phyloP scores from a whole-genome alignment of 345 rosid genomes.

The Toxicodendron radicans region DNA sequence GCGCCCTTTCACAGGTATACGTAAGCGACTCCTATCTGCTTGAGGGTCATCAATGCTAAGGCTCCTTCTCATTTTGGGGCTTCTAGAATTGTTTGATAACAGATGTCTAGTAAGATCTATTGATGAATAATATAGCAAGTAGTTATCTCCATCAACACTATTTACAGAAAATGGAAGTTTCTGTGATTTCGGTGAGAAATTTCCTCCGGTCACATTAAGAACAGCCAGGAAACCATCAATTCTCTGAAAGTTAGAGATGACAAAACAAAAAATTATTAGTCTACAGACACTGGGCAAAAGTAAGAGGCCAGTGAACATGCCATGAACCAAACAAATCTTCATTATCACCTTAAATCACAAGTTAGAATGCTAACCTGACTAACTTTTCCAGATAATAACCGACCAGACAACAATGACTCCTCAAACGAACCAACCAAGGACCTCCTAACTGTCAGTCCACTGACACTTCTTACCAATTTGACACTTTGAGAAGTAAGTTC shows the following conservation, averaged over 20 bases:
- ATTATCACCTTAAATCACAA: constrained; percentile 6
- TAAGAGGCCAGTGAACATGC: not conserved
- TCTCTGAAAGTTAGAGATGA: constrained; percentile 33
- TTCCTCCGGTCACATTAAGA: constrained; percentile 58
- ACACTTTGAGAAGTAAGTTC: constrained; percentile 26
- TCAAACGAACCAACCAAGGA: constrained; percentile 78
- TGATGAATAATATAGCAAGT: constrained; percentile 52
- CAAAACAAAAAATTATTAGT: constrained; percentile 7
- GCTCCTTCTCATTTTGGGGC: constrained; percentile 39
- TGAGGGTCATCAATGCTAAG: constrained; percentile 40
- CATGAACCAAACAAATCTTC: not conserved
- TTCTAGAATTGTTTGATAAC: constrained; percentile 31
- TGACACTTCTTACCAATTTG: constrained; percentile 41
- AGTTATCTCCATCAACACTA: constrained; percentile 58
- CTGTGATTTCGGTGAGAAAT: constrained; percentile 49
- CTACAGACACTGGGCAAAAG: not conserved
- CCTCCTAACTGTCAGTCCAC: constrained; percentile 52
- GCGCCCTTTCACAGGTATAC: constrained; percentile 59
- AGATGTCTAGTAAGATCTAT: constrained; percentile 38
- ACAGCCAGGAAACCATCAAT: constrained; percentile 60
- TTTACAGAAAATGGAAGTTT: constrained; percentile 60
- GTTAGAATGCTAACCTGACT: constrained; percentile 43
- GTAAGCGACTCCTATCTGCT: constrained; percentile 39
- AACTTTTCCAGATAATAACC: constrained; percentile 50
- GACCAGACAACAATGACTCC: constrained; percentile 69